These are phyloP conservation scores for Panellus pusillus DNA, from an alignment of 768 basidiomycete genomes.

Conservation along the genomic window DNA sequence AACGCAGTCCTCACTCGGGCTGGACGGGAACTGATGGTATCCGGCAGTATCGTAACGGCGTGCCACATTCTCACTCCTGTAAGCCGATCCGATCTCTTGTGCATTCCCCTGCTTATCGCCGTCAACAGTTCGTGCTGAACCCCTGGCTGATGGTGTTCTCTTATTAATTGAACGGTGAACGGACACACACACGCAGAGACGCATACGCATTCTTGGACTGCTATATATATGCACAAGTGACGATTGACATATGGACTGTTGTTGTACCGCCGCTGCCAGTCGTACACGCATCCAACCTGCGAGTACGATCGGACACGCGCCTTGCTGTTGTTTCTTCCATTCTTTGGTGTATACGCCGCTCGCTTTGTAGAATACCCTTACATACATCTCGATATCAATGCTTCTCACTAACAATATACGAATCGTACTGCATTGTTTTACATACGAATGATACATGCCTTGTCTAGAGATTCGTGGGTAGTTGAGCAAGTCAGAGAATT, in stretches of 20 bases:
- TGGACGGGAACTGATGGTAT: constrained; percentile 31
- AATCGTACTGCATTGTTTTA: constrained; percentile 1
- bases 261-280: not conserved
- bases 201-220: not conserved
- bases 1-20: constrained; percentile 23
- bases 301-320: not conserved
- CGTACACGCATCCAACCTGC: constrained; percentile 9
- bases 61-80: constrained; percentile 76
- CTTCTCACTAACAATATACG: constrained; percentile 8
- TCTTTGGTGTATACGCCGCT: not conserved
- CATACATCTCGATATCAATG: not conserved
- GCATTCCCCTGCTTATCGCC: constrained; percentile 2
- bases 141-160: constrained; percentile 72
- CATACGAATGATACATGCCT: not conserved
- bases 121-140: constrained; percentile 41
- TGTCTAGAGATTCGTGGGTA: no score
- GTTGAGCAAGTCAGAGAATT: no score
- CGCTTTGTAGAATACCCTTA: constrained; percentile 2
- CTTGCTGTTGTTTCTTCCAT: not conserved
- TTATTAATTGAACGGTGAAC: constrained; percentile 32
- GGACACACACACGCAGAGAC: not conserved
- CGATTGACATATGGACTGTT: constrained; percentile 4
- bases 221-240: not conserved
- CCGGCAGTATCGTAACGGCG: constrained; percentile 56
- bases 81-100: constrained; percentile 24